Percentiles rank a stretch among this genome's conserved stretches.
Evolutionary conservation across 495 filamentous ascomycete genomes (phyloP).

Genomic region (Corynascus novoguineensis): DNA sequence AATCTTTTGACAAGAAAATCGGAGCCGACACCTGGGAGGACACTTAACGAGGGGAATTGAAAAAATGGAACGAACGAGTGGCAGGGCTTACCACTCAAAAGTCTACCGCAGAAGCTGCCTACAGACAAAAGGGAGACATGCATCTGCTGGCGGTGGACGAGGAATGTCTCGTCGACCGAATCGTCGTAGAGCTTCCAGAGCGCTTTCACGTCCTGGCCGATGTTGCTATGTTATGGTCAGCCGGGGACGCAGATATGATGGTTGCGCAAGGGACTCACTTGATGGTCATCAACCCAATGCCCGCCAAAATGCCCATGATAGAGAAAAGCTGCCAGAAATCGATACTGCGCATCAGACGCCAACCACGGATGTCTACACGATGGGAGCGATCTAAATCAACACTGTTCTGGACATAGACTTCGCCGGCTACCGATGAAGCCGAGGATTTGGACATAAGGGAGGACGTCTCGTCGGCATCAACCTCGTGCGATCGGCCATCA

Average conservation of each 20-base stretch:
- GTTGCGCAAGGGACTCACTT: constrained; percentile 58
- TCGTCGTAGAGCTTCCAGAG: constrained; percentile 82
- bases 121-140: constrained; percentile 92
- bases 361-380: constrained; percentile 84
- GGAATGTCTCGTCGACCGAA: constrained; percentile 63
- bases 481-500: constrained; percentile 23
- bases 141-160: constrained; percentile 77
- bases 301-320: constrained; percentile 81
- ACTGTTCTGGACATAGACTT: constrained; percentile 48
- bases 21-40: constrained; percentile 68
- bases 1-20: constrained; percentile 80
- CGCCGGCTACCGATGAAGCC: constrained; percentile 40
- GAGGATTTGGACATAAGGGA: constrained; percentile 69
- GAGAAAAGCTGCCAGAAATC: constrained; percentile 90
- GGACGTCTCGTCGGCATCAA: constrained; percentile 66
- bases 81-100: constrained; percentile 57
- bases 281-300: constrained; percentile 96
- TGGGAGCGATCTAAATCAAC: constrained; percentile 54
- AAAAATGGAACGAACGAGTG: background rate
- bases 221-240: constrained; percentile 66
- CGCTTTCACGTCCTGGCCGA: constrained; percentile 78
- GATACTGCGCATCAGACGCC: constrained; percentile 63
- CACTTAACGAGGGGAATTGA: constrained; percentile 5
- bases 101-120: constrained; percentile 73
- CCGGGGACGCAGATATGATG: background rate